These are phyloP conservation scores for Gastrolobium villosum DNA, from an alignment of 306 rosid species.

Conservation along the genomic window DNA sequence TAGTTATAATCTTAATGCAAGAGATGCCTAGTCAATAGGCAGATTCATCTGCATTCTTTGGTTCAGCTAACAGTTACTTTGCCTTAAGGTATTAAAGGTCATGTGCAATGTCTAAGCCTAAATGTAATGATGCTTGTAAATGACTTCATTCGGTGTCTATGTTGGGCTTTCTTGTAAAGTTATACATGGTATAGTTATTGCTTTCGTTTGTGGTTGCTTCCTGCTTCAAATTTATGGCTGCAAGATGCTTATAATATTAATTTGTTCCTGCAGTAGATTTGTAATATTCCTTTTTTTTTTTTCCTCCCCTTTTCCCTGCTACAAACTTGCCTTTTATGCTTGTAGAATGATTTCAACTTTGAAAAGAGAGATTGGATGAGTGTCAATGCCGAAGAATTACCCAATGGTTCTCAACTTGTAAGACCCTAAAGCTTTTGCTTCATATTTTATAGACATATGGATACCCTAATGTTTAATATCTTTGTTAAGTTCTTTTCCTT, in stretches of 20 bases:
- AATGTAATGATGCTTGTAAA: not conserved
- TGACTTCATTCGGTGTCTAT: not conserved
- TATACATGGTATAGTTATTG: slow-evolving; percentile 4
- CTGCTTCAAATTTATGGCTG: slow-evolving; percentile 17
- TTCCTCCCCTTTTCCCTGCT: not conserved
- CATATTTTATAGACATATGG: not conserved
- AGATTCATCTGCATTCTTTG: not conserved
- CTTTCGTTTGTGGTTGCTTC: slow-evolving; percentile 6
- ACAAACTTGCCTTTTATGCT: slow-evolving; percentile 7
- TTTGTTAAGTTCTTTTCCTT: slow-evolving; percentile 14
- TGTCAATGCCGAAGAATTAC: slow-evolving; percentile 65
- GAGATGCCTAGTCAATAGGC: not conserved
- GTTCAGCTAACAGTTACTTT: not conserved
- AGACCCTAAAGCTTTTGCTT: slow-evolving; percentile 34
- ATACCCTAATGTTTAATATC: not conserved
- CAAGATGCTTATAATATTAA: not conserved
- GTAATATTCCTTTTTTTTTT: not conserved
- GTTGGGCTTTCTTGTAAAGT: not conserved
- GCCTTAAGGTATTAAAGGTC: not conserved
- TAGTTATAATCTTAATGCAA: not conserved
- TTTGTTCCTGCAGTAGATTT: slow-evolving; percentile 2
- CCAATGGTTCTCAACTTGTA: slow-evolving; percentile 67
- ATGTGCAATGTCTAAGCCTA: not conserved
- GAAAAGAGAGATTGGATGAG: slow-evolving; percentile 80
- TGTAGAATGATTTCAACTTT: slow-evolving; percentile 73